phyloP scores from a whole-genome alignment of 768 basidiomycete species.

The Dentipellis fragilis region DNA sequence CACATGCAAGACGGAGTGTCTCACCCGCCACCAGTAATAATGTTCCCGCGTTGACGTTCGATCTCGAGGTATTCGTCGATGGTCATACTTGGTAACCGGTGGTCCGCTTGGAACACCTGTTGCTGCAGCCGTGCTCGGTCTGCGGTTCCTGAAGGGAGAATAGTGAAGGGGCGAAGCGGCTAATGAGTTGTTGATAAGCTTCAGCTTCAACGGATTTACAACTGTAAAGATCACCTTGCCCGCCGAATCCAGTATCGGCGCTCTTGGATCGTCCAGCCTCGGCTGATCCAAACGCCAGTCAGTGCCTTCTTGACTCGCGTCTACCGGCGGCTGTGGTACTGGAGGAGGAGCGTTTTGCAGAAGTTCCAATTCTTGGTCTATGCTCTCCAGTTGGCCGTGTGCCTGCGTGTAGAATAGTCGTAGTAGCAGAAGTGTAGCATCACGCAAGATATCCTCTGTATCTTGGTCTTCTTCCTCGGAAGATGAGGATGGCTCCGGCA shows the following conservation, averaged over 20 bases:
- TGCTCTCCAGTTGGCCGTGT: constrained; percentile 52
- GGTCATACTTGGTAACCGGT: constrained; percentile 89
- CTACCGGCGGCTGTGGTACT: constrained; percentile 15
- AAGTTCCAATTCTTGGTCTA: constrained; percentile 65
- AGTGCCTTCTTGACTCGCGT: constrained; percentile 33
- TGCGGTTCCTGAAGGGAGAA: constrained; percentile 58
- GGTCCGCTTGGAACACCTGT: constrained; percentile 76
- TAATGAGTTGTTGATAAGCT: constrained; percentile 22
- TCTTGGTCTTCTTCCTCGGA: constrained; percentile 46
- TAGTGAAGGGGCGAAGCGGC: constrained; percentile 89
- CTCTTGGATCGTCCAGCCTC: constrained; percentile 21
- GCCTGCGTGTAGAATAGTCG: constrained; percentile 66
- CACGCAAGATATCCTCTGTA: constrained; percentile 56
- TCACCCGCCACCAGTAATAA: constrained; percentile 83
- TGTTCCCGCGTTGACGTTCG: constrained; percentile 75
- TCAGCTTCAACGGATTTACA: not conserved
- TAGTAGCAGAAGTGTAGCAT: constrained; percentile 59
- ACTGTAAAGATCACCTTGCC: constrained; percentile 51
- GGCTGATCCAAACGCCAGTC: constrained; percentile 70
- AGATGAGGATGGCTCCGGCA: constrained; percentile 31
- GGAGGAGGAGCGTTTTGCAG: constrained; percentile 45
- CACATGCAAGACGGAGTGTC: constrained; percentile 16
- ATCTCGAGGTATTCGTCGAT: constrained; percentile 91
- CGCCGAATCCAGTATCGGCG: constrained; percentile 57
- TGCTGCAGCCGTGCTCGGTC: constrained; percentile 66